Evolutionary conservation across 768 basidiomycete species (phyloP).

Genomic region (Kwoniella dendrophila): DNA sequence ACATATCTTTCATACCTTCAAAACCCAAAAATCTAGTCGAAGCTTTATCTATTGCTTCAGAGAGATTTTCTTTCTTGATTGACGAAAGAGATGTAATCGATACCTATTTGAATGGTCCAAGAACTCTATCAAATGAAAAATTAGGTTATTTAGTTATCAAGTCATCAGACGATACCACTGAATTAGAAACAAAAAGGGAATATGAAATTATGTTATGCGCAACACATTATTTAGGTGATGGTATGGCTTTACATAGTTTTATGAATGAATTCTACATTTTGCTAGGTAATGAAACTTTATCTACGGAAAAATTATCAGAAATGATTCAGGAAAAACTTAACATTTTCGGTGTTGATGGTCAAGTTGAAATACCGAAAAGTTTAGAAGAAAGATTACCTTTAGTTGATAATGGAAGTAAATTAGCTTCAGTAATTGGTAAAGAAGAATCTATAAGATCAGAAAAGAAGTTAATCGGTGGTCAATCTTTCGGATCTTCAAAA

Average conservation of each 20-base stretch:
- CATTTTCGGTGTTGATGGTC: neutral
- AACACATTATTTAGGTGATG: constrained; percentile 81
- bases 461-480: constrained; percentile 69
- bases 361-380: constrained; percentile 57
- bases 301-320: constrained; percentile 24
- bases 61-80: constrained; percentile 11
- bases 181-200: constrained; percentile 39
- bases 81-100: constrained; percentile 61
- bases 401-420: constrained; percentile 50
- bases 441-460: constrained; percentile 66
- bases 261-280: constrained; percentile 77
- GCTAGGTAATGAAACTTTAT: constrained; percentile 58
- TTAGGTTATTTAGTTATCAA: constrained; percentile 60
- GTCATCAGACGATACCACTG: constrained; percentile 14
- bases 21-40: constrained; percentile 48
- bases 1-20: constrained; percentile 64
- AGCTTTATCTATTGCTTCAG: constrained; percentile 61
- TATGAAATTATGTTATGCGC: constrained; percentile 73
- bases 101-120: constrained; percentile 73
- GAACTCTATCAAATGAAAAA: constrained; percentile 68
- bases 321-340: constrained; percentile 25
- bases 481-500: constrained; percentile 64
- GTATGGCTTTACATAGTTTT: constrained; percentile 79
- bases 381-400: constrained; percentile 63
- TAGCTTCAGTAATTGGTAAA: constrained; percentile 60